phyloP scores from a whole-genome alignment of 306 rosid genomes.

The Rosa rugosa region DNA sequence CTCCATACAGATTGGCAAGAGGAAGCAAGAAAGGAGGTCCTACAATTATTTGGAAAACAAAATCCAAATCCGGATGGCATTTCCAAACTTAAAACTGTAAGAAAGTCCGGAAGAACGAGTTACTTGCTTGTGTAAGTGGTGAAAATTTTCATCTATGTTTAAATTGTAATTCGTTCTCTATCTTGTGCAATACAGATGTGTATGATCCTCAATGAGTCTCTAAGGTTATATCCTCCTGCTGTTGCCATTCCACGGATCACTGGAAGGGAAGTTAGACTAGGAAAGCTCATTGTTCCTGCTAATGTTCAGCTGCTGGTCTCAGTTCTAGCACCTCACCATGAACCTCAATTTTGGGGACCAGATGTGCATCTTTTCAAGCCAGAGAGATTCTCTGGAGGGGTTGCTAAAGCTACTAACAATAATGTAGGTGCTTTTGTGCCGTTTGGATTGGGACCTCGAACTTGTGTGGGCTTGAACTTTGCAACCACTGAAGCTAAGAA shows the following conservation, averaged over 20 bases:
- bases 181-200: background rate
- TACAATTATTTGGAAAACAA: conserved; percentile 20
- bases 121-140: background rate
- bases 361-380: background rate
- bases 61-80: conserved; percentile 23
- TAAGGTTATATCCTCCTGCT: conserved; percentile 17
- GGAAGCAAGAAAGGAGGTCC: conserved; percentile 26
- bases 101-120: background rate
- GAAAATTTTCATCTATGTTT: background rate
- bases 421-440: conserved; percentile 17
- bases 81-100: conserved; percentile 16
- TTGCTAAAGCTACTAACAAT: background rate
- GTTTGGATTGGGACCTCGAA: conserved; percentile 28
- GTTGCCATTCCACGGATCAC: background rate
- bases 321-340: conserved; percentile 14
- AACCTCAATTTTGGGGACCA: conserved; percentile 30
- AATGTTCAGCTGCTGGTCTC: background rate
- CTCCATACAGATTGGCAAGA: conserved; percentile 2
- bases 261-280: conserved; percentile 9
- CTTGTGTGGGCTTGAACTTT: conserved; percentile 19
- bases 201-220: conserved; percentile 19
- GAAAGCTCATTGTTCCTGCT: conserved; percentile 21
- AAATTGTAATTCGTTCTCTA: background rate
- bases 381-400: background rate
- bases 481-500: background rate